Evolutionary conservation across 129 eudicot species (phyloP).

Genomic region (Silybum marianum): DNA sequence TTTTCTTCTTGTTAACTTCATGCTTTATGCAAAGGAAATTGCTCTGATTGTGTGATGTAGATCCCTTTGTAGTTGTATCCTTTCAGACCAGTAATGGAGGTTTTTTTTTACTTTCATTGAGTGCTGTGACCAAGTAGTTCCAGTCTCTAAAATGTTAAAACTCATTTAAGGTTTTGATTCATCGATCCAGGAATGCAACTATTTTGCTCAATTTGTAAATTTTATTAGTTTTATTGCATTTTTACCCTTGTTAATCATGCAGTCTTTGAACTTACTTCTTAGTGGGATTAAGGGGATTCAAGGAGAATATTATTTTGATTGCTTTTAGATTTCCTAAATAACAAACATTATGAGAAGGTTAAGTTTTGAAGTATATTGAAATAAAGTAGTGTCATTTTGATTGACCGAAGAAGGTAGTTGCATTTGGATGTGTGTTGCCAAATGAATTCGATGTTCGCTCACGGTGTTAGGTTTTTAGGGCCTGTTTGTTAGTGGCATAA

Average conservation of each 20-base stretch:
- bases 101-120: background rate
- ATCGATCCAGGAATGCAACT: background rate
- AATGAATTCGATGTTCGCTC: constrained; percentile 1
- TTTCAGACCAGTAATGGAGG: constrained; percentile 29
- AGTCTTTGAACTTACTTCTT: background rate
- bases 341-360: constrained; percentile 8
- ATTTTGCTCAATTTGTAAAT: constrained; percentile 11
- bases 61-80: constrained; percentile 24
- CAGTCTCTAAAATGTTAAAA: background rate
- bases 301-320: background rate
- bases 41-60: constrained; percentile 27
- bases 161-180: background rate
- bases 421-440: background rate
- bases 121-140: background rate
- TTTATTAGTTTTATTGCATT: background rate
- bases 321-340: background rate
- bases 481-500: background rate
- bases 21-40: background rate
- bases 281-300: background rate
- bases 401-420: background rate
- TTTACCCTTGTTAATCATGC: background rate
- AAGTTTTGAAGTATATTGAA: background rate
- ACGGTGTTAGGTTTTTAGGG: background rate
- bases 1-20: constrained; percentile 13
- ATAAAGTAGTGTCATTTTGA: background rate